Evolutionary conservation across 345 rosid genomes (phyloP), one percentile per base, ranked within the genome.

Genomic region (Moricandia arvensis): DNA sequence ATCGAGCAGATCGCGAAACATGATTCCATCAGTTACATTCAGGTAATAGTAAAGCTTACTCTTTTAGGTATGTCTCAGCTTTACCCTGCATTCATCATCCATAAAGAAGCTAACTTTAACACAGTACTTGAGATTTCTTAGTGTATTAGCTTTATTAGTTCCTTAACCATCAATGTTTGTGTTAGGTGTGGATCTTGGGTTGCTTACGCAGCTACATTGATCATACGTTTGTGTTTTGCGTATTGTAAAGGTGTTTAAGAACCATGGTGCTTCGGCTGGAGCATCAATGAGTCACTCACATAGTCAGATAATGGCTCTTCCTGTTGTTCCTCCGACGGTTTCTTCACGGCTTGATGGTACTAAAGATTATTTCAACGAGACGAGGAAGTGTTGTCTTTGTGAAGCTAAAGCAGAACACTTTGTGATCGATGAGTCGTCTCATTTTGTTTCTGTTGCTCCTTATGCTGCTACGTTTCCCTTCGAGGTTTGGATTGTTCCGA

Each of bases 271-370:
- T 8, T 89, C 94, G n/a, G 97, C 99, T 13, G 94, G 98, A 74
- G 99, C 97, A 55, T 92, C 99, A 11, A 38, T 90, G 86, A 92
- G 90, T 83, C 98, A 95, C 66, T 90, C 99, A 10, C 98, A 92
- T 76, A 90, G 90, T 75, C 97, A 95, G 85, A 81, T 92, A 4
- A 72, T 95, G 74, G 90, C 97, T 68, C 89, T 92, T 7, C 98
- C 99, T 7, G 62, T 87, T 30, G 53, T 90, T 74, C 99, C 98
- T 27, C 85, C 96, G 0, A 82, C 83, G 15, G 91, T 87, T 69
- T 80, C 86, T 15, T 65, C 83, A 8, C 85, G 86, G 10, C 80
- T 95, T 51, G 82, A 77, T 45, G 82, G 89, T 78, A 86, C 75
- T 54, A 89, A 85, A 85, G 88, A 82, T 74, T 81, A 89, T 60